Evolutionary conservation across 164 flowering plant genomes (phyloP).

Genomic region (Dillenia suffruticosa): DNA sequence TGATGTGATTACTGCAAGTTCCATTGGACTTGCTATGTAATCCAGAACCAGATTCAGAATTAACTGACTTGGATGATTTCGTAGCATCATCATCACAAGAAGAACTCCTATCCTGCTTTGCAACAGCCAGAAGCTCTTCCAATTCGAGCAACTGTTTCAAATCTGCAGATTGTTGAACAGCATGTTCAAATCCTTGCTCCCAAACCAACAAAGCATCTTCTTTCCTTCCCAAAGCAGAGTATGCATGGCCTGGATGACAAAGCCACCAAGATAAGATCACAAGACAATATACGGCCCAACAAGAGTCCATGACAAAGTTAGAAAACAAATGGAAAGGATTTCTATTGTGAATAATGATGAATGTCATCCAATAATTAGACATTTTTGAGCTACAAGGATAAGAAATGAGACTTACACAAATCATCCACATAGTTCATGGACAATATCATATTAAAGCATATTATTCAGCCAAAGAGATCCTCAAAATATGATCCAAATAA

Average conservation of each 20-base stretch:
- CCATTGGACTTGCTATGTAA: conserved; percentile 19
- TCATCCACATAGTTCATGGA: too few species aligned
- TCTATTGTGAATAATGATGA: too few species aligned
- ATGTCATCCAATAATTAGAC: too few species aligned
- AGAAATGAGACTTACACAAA: too few species aligned
- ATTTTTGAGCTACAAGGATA: too few species aligned
- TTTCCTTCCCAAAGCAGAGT: conserved; percentile 72
- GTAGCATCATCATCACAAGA: conserved; percentile 18
- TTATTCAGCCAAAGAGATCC: too few species aligned
- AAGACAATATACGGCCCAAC: too few species aligned
- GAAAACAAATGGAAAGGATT: too few species aligned
- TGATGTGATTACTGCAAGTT: conserved; percentile 2
- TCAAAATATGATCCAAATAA: too few species aligned
- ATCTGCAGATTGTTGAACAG: conserved; percentile 67
- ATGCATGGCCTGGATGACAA: conserved; percentile 59
- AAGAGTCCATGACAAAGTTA: too few species aligned
- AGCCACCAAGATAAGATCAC: not conserved
- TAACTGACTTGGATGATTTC: conserved; percentile 25
- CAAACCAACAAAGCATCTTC: conserved; percentile 73
- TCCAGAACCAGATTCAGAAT: conserved; percentile 22
- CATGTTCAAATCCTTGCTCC: conserved; percentile 78
- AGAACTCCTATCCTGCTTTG: conserved; percentile 30
- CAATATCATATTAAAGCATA: too few species aligned
- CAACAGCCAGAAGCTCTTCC: conserved; percentile 64
- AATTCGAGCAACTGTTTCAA: conserved; percentile 80